Conservation (phyloP, 2,329 filamentous ascomycete genomes). For the Didymella exigua region DNA sequence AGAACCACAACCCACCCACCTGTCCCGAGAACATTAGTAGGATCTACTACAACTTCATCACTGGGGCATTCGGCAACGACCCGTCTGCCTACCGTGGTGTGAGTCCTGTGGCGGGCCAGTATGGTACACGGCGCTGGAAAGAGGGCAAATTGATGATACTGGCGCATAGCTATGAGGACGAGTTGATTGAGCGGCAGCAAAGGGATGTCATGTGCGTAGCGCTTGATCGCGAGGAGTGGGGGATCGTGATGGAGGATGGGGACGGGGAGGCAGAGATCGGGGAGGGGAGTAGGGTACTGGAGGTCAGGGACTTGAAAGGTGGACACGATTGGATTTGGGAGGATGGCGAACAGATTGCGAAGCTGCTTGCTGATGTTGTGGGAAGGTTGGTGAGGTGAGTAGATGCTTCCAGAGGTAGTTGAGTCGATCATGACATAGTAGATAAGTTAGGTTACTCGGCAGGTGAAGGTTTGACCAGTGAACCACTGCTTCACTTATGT, state of each 20-base stretch:
- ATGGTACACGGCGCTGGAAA: conserved; percentile 48
- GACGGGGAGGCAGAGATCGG: conserved; percentile 35
- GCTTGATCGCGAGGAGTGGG: conserved; percentile 54
- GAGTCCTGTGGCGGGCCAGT: conserved; percentile 59
- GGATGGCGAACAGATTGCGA: conserved; percentile 63
- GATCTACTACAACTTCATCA: conserved; percentile 64
- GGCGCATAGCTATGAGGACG: conserved; percentile 55
- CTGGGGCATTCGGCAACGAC: conserved; percentile 63
- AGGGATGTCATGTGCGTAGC: conserved; percentile 60
- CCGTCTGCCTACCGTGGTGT: conserved; percentile 37
- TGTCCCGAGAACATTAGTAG: conserved; percentile 42
- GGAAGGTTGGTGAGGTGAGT: conserved; percentile 17
- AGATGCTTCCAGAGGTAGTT: conserved; percentile 1
- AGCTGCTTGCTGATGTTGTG: conserved; percentile 42
- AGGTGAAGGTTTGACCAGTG: conserved; percentile 22
- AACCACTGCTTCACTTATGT: conserved; percentile 26
- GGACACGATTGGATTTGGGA: conserved; percentile 69
- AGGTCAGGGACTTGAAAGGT: conserved; percentile 58
- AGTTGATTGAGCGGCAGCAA: conserved; percentile 62
- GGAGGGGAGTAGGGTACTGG: conserved; percentile 39
- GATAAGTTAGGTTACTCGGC: conserved; percentile 14
- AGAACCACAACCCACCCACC: conserved; percentile 48
- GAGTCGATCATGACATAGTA: background rate
- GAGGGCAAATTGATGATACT: conserved; percentile 50
- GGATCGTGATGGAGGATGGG: conserved; percentile 34